These are phyloP conservation scores for Nakazawaea laoshanensis DNA, from an alignment of 805 yeast species.

Conservation along the genomic window DNA sequence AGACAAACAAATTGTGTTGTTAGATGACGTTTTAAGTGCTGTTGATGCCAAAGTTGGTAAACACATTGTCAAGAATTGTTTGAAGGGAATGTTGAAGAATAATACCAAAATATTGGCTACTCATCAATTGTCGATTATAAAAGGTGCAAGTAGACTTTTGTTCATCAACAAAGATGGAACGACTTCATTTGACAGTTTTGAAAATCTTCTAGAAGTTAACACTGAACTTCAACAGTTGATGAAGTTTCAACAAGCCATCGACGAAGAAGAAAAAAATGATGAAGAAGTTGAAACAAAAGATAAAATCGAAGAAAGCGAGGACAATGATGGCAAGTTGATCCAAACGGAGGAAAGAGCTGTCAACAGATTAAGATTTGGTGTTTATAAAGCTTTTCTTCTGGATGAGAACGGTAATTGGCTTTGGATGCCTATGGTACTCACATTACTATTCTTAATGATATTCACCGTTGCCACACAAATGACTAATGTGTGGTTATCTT, in stretches of 20 bases:
- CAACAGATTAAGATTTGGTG: constrained; percentile 32
- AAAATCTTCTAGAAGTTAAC: constrained; percentile 39
- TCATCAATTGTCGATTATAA: constrained; percentile 68
- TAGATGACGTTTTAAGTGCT: constrained; percentile 79
- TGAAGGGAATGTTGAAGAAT: constrained; percentile 42
- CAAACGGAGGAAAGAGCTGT: constrained; percentile 42
- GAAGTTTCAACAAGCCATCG: constrained; percentile 31
- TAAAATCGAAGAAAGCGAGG: constrained; percentile 20
- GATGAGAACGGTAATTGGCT: constrained; percentile 37
- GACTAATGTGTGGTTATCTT: constrained; percentile 69
- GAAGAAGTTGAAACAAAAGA: constrained; percentile 21
- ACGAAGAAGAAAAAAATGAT: constrained; percentile 17
- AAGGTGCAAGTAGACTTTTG: constrained; percentile 58
- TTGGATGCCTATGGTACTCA: constrained; percentile 16
- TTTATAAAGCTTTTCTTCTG: constrained; percentile 36
- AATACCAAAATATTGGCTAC: constrained; percentile 74
- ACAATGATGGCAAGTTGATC: constrained; percentile 22
- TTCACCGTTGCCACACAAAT: constrained; percentile 30
- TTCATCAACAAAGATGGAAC: constrained; percentile 58
- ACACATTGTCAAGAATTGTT: constrained; percentile 64
- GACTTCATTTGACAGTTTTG: constrained; percentile 50
- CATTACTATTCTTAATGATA: constrained; percentile 11
- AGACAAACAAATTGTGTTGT: constrained; percentile 52
- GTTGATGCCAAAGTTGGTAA: constrained; percentile 85
- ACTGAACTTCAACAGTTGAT: constrained; percentile 41